Conservation (phyloP, 2,329 filamentous ascomycete genomes). For the Laburnicola sp. region DNA sequence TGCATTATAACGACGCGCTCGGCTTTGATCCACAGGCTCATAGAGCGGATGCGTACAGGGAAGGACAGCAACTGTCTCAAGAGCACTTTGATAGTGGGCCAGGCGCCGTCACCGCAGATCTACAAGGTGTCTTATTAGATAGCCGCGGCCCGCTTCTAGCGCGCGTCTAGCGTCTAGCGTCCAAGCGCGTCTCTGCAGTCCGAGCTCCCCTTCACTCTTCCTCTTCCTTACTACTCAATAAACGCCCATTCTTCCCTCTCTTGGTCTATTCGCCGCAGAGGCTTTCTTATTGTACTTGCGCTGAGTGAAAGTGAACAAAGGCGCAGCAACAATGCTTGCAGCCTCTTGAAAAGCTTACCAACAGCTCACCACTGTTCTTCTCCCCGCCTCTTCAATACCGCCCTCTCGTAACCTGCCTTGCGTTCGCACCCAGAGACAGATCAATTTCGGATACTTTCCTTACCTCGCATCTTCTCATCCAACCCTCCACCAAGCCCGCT, state of each 20-base stretch:
- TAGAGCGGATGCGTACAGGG: neutral
- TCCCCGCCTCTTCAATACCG: neutral
- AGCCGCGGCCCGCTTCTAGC: slow-evolving; percentile 20
- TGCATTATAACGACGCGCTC: slow-evolving; percentile 15
- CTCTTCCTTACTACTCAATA: neutral
- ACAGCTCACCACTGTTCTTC: neutral
- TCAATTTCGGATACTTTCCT: too few relatives aligned
- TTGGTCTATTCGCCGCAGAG: too few relatives aligned
- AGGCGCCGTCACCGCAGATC: slow-evolving; percentile 2
- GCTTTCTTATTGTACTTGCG: neutral
- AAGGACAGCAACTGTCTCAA: neutral
- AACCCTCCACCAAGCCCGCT: too few relatives aligned
- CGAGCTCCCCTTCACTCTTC: neutral
- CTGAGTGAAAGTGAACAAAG: neutral
- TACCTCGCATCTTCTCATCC: too few relatives aligned
- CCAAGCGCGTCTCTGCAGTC: slow-evolving; percentile 4
- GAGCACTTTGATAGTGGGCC: neutral
- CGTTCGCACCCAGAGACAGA: neutral
- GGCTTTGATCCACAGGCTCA: neutral
- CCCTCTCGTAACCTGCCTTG: neutral
- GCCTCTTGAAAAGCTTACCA: neutral
- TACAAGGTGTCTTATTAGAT: slow-evolving; percentile 19
- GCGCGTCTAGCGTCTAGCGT: slow-evolving; percentile 18
- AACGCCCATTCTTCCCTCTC: neutral
- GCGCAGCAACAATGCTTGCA: neutral